These are phyloP conservation scores for Hypoxylon sp. DNA, from an alignment of 2,329 filamentous ascomycete genomes.

Conservation along the genomic window DNA sequence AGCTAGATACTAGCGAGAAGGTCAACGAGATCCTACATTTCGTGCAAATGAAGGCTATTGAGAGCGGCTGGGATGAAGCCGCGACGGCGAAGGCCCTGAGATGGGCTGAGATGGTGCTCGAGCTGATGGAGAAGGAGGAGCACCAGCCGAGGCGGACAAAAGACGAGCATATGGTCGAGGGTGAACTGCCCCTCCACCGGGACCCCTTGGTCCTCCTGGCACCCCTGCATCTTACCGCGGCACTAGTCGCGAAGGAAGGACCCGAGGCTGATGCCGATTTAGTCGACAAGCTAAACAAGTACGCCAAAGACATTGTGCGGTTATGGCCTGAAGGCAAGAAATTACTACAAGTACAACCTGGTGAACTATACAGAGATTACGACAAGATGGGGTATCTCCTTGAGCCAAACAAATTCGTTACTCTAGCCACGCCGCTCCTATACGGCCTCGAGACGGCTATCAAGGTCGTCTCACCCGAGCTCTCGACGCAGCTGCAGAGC, in stretches of 20 bases:
- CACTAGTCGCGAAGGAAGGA: conserved; percentile 55
- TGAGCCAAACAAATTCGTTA: conserved; percentile 56
- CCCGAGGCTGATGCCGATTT: conserved; percentile 48
- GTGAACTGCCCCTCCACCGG: conserved; percentile 54
- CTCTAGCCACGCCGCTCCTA: conserved; percentile 57
- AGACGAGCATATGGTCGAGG: conserved; percentile 33
- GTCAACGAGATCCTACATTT: conserved; percentile 59
- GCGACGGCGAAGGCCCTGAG: conserved; percentile 61
- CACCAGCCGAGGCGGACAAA: conserved; percentile 54
- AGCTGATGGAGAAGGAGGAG: conserved; percentile 63
- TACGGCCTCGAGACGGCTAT: conserved; percentile 63
- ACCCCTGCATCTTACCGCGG: conserved; percentile 62
- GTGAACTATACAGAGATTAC: conserved; percentile 50
- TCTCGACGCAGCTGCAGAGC: conserved; percentile 58
- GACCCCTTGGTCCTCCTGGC: conserved; percentile 63
- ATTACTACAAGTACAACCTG: conserved; percentile 58
- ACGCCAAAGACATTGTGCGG: conserved; percentile 57
- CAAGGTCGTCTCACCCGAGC: conserved; percentile 58
- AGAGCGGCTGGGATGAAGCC: conserved; percentile 54
- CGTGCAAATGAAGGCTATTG: conserved; percentile 61
- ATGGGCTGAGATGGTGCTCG: conserved; percentile 65
- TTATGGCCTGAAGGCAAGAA: conserved; percentile 60
- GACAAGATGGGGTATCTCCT: conserved; percentile 55
- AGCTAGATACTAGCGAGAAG: conserved; percentile 60
- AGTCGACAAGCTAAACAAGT: conserved; percentile 57